A percentile compares a stretch with the other conserved stretches of the same genome.
Evolutionary conservation across 129 eudicot species (phyloP).

Genomic region (Ambrosia artemisiifolia): DNA sequence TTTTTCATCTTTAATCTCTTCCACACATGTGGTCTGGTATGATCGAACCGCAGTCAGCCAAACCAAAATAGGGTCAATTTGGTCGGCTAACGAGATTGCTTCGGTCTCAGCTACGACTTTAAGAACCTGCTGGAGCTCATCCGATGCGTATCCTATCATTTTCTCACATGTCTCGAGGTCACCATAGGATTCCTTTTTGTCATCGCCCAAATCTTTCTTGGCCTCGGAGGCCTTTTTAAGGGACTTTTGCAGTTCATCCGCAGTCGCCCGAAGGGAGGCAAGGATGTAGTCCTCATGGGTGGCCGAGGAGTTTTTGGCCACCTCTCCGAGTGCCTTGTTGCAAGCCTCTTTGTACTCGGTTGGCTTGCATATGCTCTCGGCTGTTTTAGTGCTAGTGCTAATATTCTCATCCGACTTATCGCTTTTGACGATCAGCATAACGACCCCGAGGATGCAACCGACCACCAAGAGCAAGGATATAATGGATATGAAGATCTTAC

Average conservation of each 20-base stretch:
- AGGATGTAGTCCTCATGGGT: slow-evolving; percentile 53
- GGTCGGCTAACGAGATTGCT: slow-evolving; percentile 32
- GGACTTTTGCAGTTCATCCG: slow-evolving; percentile 47
- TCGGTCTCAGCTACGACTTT: slow-evolving; percentile 38
- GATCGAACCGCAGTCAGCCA: slow-evolving; percentile 51
- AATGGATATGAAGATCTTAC: slow-evolving; percentile 27
- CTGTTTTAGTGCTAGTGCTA: slow-evolving; percentile 38
- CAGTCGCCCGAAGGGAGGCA: slow-evolving; percentile 48
- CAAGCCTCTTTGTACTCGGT: slow-evolving; percentile 57
- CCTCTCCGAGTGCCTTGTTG: slow-evolving; percentile 33
- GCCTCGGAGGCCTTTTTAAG: slow-evolving; percentile 33
- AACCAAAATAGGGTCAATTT: slow-evolving; percentile 39
- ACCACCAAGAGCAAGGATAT: slow-evolving; percentile 45
- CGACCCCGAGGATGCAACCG: slow-evolving; percentile 35
- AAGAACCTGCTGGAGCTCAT: slow-evolving; percentile 43
- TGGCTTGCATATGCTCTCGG: slow-evolving; percentile 46
- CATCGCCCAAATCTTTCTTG: slow-evolving; percentile 29
- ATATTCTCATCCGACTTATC: slow-evolving; percentile 21
- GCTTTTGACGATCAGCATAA: slow-evolving; percentile 35
- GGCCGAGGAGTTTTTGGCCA: slow-evolving; percentile 54
- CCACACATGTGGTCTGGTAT: slow-evolving; percentile 49
- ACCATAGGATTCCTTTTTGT: slow-evolving; percentile 30
- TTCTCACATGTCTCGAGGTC: slow-evolving; percentile 61
- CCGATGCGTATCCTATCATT: slow-evolving; percentile 44
- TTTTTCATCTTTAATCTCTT: slow-evolving; percentile 39